These are phyloP conservation scores for Aspergillus tamarii DNA, from an alignment of 2,329 filamentous ascomycete species.

Conservation along the genomic window DNA sequence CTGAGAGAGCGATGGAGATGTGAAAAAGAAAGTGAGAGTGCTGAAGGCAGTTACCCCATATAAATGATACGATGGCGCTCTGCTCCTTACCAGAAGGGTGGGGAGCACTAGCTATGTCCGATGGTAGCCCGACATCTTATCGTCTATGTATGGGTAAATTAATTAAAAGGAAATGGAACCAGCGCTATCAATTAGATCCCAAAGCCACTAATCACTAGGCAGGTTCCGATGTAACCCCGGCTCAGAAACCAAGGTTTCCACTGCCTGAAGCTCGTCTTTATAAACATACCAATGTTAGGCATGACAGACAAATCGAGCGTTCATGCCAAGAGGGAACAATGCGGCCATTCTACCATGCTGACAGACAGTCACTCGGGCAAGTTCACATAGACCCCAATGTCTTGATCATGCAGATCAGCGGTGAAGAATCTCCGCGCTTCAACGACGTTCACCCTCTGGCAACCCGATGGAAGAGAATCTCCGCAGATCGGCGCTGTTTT, in stretches of 20 bases:
- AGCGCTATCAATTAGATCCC: background rate
- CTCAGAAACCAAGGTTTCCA: background rate
- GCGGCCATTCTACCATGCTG: background rate
- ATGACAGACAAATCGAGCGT: background rate
- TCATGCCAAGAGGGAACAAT: background rate
- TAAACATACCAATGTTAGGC: background rate
- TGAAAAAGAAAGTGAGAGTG: background rate
- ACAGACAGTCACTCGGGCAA: background rate
- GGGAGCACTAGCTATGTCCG: background rate
- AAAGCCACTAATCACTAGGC: background rate
- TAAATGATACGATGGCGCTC: background rate
- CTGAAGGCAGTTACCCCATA: background rate
- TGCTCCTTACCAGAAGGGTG: background rate
- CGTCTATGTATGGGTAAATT: background rate
- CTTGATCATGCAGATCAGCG: background rate
- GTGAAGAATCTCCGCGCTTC: background rate
- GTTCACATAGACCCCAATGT: background rate
- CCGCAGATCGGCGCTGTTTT: background rate
- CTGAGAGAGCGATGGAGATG: background rate
- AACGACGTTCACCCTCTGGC: background rate
- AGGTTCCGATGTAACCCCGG: background rate
- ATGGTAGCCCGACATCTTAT: conserved; percentile 3
- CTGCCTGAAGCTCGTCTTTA: background rate
- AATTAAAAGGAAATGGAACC: background rate
- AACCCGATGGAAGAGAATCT: background rate